Conservation (phyloP, 108 stramenopile species). For the Halocafeteria seosinensis region DNA sequence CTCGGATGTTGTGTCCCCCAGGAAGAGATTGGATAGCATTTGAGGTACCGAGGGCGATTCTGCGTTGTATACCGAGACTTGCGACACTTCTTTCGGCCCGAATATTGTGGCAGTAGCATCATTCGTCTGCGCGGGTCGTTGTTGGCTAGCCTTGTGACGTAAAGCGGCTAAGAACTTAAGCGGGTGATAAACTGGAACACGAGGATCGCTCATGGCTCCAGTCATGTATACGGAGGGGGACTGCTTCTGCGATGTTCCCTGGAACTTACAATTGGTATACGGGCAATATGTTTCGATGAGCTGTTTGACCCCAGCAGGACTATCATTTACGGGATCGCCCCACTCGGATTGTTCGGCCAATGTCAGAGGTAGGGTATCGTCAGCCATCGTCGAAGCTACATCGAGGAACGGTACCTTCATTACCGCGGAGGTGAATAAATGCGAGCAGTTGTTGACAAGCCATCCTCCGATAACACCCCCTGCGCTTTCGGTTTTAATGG, state of each 20-base stretch:
- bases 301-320: neutral
- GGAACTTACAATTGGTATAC: neutral
- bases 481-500: slow-evolving; percentile 38
- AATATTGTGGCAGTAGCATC: too few species aligned
- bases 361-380: slow-evolving; percentile 35
- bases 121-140: too few species aligned
- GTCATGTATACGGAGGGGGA: neutral
- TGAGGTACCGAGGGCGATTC: too few species aligned
- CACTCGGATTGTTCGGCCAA: slow-evolving; percentile 54
- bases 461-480: slow-evolving; percentile 43
- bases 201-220: neutral
- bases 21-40: too few species aligned
- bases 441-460: too few species aligned
- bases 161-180: neutral
- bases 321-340: slow-evolving; percentile 32
- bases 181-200: neutral
- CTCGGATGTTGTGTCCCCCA: too few species aligned
- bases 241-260: neutral
- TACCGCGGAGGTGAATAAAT: too few species aligned
- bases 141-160: too few species aligned
- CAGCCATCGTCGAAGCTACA: slow-evolving; percentile 32
- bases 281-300: neutral
- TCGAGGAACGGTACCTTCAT: slow-evolving; percentile 46
- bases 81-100: too few species aligned
- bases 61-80: too few species aligned